Conservation (phyloP, 345 rosid genomes). For the Physaria fendleri region DNA sequence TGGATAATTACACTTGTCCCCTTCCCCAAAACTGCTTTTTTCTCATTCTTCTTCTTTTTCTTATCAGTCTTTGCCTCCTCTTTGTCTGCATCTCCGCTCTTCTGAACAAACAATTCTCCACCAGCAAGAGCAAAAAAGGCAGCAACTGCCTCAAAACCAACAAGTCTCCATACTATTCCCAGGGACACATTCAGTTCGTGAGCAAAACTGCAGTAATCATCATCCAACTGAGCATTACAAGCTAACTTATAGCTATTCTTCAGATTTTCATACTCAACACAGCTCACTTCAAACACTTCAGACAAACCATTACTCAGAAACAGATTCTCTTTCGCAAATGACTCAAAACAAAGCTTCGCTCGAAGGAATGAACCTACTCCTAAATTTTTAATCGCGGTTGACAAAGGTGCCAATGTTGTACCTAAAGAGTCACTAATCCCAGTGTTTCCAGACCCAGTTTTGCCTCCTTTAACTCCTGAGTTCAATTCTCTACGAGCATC, state of each 20-base stretch:
- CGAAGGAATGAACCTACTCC: slow-evolving; percentile 54
- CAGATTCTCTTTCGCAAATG: slow-evolving; percentile 30
- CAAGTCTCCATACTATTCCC: slow-evolving; percentile 53
- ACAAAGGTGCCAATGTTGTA: slow-evolving; percentile 35
- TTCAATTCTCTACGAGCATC: slow-evolving; percentile 46
- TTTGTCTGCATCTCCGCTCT: slow-evolving; percentile 34
- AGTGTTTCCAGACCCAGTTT: slow-evolving; percentile 23
- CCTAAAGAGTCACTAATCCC: slow-evolving; percentile 30
- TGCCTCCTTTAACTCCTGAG: slow-evolving; percentile 40
- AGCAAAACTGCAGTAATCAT: slow-evolving; percentile 44
- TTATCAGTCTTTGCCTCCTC: slow-evolving; percentile 37
- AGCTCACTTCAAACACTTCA: slow-evolving; percentile 27
- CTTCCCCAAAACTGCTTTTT: slow-evolving; percentile 64
- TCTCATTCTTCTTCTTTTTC: slow-evolving; percentile 62
- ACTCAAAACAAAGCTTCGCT: slow-evolving; percentile 36
- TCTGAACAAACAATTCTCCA: slow-evolving; percentile 34
- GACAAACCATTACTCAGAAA: slow-evolving; percentile 32
- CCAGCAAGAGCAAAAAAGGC: slow-evolving; percentile 64
- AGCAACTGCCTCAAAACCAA: slow-evolving; percentile 68
- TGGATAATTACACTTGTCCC: slow-evolving; percentile 62
- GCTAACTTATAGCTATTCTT: slow-evolving; percentile 30
- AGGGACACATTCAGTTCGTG: slow-evolving; percentile 42
- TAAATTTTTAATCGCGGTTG: slow-evolving; percentile 33
- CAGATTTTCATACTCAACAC: slow-evolving; percentile 22
- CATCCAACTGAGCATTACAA: slow-evolving; percentile 28